Evolutionary conservation across 2,329 filamentous ascomycete species (phyloP), one percentile per base, ranked within the genome.

Genomic region (Claviceps monticola): DNA sequence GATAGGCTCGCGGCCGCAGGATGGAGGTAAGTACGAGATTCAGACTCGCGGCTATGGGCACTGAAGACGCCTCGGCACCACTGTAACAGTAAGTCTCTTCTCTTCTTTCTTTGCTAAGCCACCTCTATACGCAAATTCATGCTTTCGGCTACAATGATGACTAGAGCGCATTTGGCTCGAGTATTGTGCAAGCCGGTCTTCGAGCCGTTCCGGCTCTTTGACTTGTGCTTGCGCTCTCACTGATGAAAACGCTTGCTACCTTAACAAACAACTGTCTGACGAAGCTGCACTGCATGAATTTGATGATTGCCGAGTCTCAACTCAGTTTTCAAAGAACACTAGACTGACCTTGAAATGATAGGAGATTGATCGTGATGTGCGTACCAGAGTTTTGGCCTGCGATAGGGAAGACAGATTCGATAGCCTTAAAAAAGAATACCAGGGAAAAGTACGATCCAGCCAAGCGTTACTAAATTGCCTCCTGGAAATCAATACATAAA

Each of bases 151-250:
- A 68, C 68, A 67, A 89, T 94, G 91, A 97, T 97, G 91, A 97
- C 91, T 88, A 91, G 91, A 97, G 91, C 90, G 91, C 91, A 97
- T 97, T 97, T 97, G 91, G 91, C 91, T 97, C 88, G 91, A 97
- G 91, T 78, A 95, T 89, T 81, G 82, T 74, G 71, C 73, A 75
- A 73, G 71, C 73, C 66, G 69, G 70, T 70, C 74, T 74, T 74
- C 74, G 71, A 73, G 71, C 75, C 84, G 86, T 82, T 95, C 84
- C 79, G 91, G 88, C 84, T 75, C 70, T 73, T 72, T 71, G 71
- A 72, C 62, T 64, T 65, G 59, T 67, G 72, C 69, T 68, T 74
- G 73, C 73, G 75, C 78, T 80, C 84, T 95, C 91, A 79, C 80
- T 96, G 91, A 96, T 96, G 91, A 94, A 85, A 95, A 82, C 75